Base-by-base conservation (phyloP, 805 yeast genomes). In the Ogataea degrootiae region DNA sequence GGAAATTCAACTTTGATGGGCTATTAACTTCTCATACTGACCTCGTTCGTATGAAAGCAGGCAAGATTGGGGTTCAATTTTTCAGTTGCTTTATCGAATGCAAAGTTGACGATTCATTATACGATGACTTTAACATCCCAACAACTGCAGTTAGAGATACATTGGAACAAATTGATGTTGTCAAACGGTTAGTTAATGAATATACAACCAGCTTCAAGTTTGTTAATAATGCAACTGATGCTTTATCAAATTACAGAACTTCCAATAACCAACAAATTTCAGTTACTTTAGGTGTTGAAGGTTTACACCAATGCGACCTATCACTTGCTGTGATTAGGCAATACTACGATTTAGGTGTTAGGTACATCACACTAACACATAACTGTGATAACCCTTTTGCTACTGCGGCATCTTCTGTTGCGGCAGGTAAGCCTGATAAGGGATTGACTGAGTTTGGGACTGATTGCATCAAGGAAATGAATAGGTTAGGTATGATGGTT, bases 351-450 rank as follows among this genome's bases (percentile, higher is more conserved):
- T 51, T 76, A 31, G 80, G 81, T 14, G 76, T 75, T 11, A 56
- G 80, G 33, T 76, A 76, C 56, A 72, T 74, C 42, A 76, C 81
- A 0, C 55, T 76, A 48, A 76, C 80, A 1, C 80, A 76, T 48
- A 76, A 76, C 55, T 75, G 80, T 58, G 79, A 75, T 53, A 76
- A 76, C 50, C 79, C 80, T 2, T 76, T 74, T 58, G 79, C 80
- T 2, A 75, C 79, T 9, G 77, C 80, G 16, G 79, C 79, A 6
- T 65, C 74, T 7, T 69, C 77, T 0, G 66, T 69, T 6, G 49
- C 70, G 16, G 76, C 66, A 22, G 79, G 79, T 2, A 62, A 63
- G 38, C 67, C 65, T n/a, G 80, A 76, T 52, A 52, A 55, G 34
- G 82, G 81, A 0, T 57, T 77, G 43, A 63, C 76, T 17, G 60